phyloP scores from a whole-genome alignment of 805 yeast species.

The Candida ulmi region DNA sequence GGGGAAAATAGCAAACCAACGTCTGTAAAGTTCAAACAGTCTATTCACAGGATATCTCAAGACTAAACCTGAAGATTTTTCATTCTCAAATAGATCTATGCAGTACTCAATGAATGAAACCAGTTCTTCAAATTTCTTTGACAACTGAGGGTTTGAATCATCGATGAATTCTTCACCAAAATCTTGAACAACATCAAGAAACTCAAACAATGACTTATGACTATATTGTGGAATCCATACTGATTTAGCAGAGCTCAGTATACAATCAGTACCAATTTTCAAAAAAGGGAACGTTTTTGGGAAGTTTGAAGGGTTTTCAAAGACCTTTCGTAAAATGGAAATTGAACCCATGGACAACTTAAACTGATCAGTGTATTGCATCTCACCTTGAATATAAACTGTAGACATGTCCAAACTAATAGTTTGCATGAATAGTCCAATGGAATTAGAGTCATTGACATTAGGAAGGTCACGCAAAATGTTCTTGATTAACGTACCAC shows the following conservation, averaged over 20 bases:
- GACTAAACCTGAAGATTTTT: background rate
- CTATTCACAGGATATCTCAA: background rate
- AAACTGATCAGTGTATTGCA: background rate
- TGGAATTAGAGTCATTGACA: background rate
- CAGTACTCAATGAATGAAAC: background rate
- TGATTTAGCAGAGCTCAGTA: background rate
- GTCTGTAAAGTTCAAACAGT: background rate
- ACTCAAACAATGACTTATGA: background rate
- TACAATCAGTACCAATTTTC: background rate
- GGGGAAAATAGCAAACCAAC: conserved; percentile 1
- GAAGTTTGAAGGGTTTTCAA: background rate
- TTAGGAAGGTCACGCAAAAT: too few species aligned
- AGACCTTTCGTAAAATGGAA: background rate
- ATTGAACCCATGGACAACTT: background rate
- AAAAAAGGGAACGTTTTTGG: background rate
- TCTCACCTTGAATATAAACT: background rate
- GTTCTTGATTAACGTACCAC: too few species aligned
- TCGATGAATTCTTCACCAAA: conserved; percentile 1
- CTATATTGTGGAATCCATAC: conserved; percentile 1
- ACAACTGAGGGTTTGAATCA: background rate
- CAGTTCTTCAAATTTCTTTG: background rate
- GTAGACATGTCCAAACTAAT: background rate
- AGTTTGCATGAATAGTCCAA: background rate
- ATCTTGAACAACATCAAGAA: background rate
- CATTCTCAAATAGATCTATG: background rate